Conservation (phyloP, 73 alveolate genomes). For the Tetrahymena thermophila region DNA sequence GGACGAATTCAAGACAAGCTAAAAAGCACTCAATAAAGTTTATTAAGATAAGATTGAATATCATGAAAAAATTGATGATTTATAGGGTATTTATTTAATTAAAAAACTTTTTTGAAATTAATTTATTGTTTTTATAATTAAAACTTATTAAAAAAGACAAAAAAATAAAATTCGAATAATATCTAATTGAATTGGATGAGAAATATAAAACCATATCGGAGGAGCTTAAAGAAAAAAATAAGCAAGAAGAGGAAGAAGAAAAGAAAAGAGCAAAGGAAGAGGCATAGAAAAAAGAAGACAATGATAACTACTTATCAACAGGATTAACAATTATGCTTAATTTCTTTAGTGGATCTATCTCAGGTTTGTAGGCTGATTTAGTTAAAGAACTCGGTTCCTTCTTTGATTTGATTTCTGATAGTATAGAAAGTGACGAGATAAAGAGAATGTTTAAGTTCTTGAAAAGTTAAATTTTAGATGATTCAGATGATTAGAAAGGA, state of each 20-base stretch:
- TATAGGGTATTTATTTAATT: not conserved
- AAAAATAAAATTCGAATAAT: not conserved
- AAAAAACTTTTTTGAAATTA: not conserved
- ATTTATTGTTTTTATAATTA: not conserved
- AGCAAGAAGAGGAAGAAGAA: not conserved
- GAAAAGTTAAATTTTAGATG: not conserved
- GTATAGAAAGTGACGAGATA: not conserved
- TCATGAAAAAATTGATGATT: not conserved
- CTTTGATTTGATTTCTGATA: not conserved
- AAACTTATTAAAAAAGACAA: not conserved
- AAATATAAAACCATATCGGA: not conserved
- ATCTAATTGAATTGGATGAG: not conserved
- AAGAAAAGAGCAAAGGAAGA: not conserved
- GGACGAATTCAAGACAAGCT: not conserved
- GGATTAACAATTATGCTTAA: not conserved
- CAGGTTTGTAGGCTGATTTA: not conserved
- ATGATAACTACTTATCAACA: not conserved
- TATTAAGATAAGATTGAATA: not conserved
- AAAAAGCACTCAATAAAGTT: not conserved
- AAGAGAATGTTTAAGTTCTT: not conserved
- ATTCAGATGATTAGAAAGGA: not conserved
- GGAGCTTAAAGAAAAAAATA: not conserved
- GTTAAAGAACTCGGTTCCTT: not conserved
- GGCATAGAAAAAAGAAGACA: not conserved
- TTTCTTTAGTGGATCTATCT: not conserved